Conservation (phyloP, 2,329 filamentous ascomycete genomes). For the Trichoderma sp. region DNA sequence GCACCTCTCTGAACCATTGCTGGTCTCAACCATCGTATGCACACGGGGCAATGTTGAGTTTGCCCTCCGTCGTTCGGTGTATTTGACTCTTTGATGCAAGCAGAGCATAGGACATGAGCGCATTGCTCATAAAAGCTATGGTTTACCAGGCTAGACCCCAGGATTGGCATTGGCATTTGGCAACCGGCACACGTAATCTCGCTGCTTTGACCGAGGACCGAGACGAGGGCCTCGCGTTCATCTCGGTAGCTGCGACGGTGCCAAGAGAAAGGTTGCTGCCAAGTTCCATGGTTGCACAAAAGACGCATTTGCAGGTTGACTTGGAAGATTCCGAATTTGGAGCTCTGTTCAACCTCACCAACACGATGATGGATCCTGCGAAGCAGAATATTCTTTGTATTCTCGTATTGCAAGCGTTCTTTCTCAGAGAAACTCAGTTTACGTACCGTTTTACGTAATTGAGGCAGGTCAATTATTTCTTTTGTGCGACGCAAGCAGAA, state of each 20-base stretch:
- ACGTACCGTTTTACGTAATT: background rate
- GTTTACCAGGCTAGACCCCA: background rate
- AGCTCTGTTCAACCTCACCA: conserved; percentile 36
- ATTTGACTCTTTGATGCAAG: conserved; percentile 28
- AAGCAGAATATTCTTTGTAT: conserved; percentile 40
- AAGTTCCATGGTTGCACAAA: conserved; percentile 53
- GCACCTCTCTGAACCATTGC: background rate
- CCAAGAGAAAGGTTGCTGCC: conserved; percentile 48
- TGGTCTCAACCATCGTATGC: background rate
- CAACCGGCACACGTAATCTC: conserved; percentile 35
- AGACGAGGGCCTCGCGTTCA: conserved; percentile 34
- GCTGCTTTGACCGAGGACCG: conserved; percentile 27
- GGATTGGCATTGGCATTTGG: conserved; percentile 33
- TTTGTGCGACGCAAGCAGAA: conserved; percentile 46
- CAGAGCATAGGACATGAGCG: conserved; percentile 35
- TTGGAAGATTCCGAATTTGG: conserved; percentile 48
- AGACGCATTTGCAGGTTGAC: conserved; percentile 48
- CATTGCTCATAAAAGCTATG: conserved; percentile 31
- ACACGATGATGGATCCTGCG: conserved; percentile 42
- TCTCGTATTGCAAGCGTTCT: conserved; percentile 34
- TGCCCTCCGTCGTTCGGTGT: conserved; percentile 24
- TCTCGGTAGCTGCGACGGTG: conserved; percentile 26
- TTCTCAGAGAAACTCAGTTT: background rate
- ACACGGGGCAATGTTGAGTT: background rate
- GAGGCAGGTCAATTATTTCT: conserved; percentile 42